Conservation (phyloP, 2,329 filamentous ascomycete species). For the Calonectria leucothoes region DNA sequence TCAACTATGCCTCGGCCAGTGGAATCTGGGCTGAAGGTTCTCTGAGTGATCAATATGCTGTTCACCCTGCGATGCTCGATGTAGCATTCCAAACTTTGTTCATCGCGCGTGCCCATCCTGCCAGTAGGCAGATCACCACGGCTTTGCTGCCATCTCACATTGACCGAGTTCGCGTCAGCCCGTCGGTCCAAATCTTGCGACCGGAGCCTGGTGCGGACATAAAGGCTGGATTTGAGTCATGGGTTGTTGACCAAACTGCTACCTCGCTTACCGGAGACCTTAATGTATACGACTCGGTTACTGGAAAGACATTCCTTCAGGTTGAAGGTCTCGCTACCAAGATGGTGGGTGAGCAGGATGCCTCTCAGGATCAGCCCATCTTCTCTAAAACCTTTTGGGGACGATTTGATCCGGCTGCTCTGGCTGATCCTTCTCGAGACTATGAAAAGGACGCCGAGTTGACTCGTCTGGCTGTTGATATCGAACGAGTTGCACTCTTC, state of each 20-base stretch:
- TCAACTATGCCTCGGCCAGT: constrained; percentile 18
- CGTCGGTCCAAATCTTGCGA: constrained; percentile 10
- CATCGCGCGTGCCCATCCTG: constrained; percentile 16
- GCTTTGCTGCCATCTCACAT: constrained; percentile 21
- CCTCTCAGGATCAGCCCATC: constrained; percentile 21
- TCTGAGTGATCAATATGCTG: constrained; percentile 14
- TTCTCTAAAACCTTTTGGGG: constrained; percentile 26
- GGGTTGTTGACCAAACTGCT: constrained; percentile 24
- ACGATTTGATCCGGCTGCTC: neutral
- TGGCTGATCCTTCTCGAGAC: constrained; percentile 15
- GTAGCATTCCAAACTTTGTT: constrained; percentile 22
- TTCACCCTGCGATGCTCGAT: constrained; percentile 22
- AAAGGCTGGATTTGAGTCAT: constrained; percentile 18
- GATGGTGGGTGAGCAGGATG: constrained; percentile 22
- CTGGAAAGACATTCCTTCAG: constrained; percentile 20
- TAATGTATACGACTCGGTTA: constrained; percentile 20
- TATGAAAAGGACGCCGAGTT: constrained; percentile 9
- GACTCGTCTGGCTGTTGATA: constrained; percentile 11
- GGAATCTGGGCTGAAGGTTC: constrained; percentile 18
- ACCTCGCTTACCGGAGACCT: constrained; percentile 24
- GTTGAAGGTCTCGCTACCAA: constrained; percentile 20
- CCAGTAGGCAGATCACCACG: constrained; percentile 13
- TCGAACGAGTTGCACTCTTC: constrained; percentile 23
- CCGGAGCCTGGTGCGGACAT: constrained; percentile 11
- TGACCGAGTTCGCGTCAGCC: constrained; percentile 17